Evolutionary conservation across 2,329 filamentous ascomycete species (phyloP).

Genomic region (Fusarium lyarnte): DNA sequence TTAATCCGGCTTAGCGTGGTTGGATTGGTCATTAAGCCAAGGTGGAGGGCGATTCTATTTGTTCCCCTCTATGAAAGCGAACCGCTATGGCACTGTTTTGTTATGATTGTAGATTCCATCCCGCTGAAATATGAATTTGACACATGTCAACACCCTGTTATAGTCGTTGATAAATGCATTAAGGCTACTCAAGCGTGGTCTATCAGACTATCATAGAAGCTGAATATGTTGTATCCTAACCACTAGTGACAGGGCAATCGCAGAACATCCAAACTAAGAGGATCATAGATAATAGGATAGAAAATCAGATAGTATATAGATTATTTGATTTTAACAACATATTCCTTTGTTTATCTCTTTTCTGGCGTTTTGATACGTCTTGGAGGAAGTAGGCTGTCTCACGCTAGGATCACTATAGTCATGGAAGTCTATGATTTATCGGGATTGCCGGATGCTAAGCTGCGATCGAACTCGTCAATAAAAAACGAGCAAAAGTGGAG

Average conservation of each 20-base stretch:
- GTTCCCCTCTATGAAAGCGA: background rate
- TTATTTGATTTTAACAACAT: background rate
- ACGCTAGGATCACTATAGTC: background rate
- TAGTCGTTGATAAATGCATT: background rate
- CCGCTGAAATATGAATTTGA: background rate
- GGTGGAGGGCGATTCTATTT: background rate
- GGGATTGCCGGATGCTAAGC: conserved; percentile 11
- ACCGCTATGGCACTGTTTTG: background rate
- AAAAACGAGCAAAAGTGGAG: background rate
- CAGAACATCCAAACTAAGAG: background rate
- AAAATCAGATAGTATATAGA: background rate
- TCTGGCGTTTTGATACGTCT: background rate
- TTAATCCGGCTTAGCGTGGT: conserved; percentile 26
- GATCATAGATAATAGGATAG: background rate
- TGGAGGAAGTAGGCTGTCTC: background rate
- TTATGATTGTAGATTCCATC: background rate
- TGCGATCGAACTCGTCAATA: background rate
- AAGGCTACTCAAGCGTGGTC: background rate
- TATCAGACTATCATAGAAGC: background rate
- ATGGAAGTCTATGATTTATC: background rate
- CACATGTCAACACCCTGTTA: background rate
- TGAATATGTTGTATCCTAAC: background rate
- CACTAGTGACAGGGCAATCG: background rate
- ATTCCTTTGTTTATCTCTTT: background rate
- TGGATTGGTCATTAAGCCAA: conserved; percentile 1